These are phyloP conservation scores for Limnomonas spitsbergensis DNA, from an alignment of 139 green algal species.

Conservation along the genomic window DNA sequence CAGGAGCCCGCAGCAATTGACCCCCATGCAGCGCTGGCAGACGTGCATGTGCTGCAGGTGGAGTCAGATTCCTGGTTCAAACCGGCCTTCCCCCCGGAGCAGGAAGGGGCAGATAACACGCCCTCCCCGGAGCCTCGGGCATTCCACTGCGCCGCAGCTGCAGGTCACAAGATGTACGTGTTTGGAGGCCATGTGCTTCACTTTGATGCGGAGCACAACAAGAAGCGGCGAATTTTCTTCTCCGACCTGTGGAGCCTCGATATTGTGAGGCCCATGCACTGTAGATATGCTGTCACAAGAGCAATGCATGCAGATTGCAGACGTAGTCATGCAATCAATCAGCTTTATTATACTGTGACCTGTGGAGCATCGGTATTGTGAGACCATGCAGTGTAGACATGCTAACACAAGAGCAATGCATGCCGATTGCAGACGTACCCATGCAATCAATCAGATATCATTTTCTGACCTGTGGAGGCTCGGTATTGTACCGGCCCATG, in stretches of 20 bases:
- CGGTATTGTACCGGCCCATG: no score
- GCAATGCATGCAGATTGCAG: no score
- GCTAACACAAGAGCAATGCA: no score
- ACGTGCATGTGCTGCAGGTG: constrained; percentile 39
- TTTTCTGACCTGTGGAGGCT: no score
- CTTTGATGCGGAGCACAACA: constrained; percentile 41
- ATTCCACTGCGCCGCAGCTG: constrained; percentile 58
- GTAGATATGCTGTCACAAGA: no score
- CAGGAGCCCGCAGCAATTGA: no score
- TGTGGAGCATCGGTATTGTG: no score
- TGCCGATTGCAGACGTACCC: no score
- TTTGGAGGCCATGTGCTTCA: constrained; percentile 70
- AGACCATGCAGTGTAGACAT: no score
- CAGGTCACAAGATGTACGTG: constrained; percentile 51
- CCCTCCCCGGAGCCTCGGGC: constrained; percentile 46
- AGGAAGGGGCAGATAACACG: background rate
- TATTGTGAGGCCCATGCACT: constrained; percentile 37
- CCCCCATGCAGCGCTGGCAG: constrained; percentile 33
- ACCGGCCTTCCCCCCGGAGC: constrained; percentile 11
- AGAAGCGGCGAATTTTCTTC: constrained; percentile 70
- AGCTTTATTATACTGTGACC: no score
- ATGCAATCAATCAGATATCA: no score
- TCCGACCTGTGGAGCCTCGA: constrained; percentile 72
- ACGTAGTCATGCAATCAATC: no score
- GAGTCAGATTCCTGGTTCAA: constrained; percentile 38